Evolutionary conservation across 2,329 filamentous ascomycete species (phyloP).

Genomic region (Claviceps cyperi): DNA sequence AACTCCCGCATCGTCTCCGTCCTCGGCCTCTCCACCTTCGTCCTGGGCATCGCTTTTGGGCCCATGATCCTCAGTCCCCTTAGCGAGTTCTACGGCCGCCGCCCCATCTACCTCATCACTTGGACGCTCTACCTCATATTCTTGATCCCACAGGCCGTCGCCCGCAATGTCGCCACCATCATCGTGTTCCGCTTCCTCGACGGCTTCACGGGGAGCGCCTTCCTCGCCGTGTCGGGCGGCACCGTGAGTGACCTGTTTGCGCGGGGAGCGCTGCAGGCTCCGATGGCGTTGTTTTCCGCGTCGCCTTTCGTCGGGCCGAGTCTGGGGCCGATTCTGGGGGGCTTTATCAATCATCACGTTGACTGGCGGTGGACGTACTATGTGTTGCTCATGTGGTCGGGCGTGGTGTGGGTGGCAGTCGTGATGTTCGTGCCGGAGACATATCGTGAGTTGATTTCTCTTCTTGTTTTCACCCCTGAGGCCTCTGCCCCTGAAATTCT

Average conservation of each 20-base stretch:
- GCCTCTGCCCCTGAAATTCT: no score
- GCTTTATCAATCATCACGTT: conserved; percentile 66
- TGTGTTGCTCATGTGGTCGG: conserved; percentile 68
- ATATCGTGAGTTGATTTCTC: conserved; percentile 40
- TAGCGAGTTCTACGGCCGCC: conserved; percentile 68
- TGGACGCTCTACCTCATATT: conserved; percentile 66
- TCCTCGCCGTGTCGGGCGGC: conserved; percentile 63
- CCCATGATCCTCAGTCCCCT: conserved; percentile 50
- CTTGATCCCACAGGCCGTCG: conserved; percentile 68
- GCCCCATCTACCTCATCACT: conserved; percentile 64
- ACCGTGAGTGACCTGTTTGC: conserved; percentile 72
- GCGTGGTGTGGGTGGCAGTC: conserved; percentile 48
- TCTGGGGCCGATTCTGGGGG: conserved; percentile 49
- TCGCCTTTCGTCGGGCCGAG: conserved; percentile 49
- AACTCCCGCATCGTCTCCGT: conserved; percentile 59
- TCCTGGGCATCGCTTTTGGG: conserved; percentile 55
- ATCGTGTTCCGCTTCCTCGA: conserved; percentile 65
- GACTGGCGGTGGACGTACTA: conserved; percentile 78
- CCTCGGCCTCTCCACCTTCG: conserved; percentile 68
- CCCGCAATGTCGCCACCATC: conserved; percentile 69
- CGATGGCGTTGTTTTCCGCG: conserved; percentile 70
- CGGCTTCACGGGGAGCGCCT: conserved; percentile 55
- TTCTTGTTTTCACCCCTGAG: not conserved
- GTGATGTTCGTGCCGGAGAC: conserved; percentile 72
- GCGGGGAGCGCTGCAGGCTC: conserved; percentile 52